Conservation (phyloP, 306 rosid species). For the Alnus rubra region DNA sequence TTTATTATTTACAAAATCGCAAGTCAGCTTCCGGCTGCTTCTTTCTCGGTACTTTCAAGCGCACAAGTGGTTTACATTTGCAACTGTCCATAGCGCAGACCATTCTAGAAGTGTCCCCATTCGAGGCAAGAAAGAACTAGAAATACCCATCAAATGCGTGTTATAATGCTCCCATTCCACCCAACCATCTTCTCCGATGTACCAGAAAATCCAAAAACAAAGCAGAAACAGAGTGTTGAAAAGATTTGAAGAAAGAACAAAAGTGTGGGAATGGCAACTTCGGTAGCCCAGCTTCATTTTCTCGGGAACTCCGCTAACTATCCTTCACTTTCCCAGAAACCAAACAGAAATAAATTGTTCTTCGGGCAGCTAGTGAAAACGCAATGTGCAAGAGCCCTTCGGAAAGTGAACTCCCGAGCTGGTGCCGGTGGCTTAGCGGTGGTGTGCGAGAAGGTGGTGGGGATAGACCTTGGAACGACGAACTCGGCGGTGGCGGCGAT, state of each 20-base stretch:
- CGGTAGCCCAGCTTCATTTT: background rate
- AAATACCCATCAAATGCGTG: background rate
- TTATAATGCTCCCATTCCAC: too few relatives aligned
- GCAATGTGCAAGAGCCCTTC: background rate
- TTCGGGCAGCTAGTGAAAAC: background rate
- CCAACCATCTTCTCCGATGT: too few relatives aligned
- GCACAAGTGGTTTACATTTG: too few relatives aligned
- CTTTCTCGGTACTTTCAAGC: too few relatives aligned
- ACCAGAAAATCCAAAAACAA: too few relatives aligned
- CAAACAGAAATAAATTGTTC: background rate
- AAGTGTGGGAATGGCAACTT: background rate
- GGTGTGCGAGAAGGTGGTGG: conserved; percentile 81
- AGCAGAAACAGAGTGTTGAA: too few relatives aligned
- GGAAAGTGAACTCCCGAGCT: conserved; percentile 6
- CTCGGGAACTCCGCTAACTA: background rate
- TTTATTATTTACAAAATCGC: too few relatives aligned
- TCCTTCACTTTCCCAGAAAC: background rate
- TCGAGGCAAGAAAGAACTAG: background rate
- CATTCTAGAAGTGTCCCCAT: background rate
- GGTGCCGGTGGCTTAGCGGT: conserved; percentile 40
- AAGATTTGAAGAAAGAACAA: too few relatives aligned
- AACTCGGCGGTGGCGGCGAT: conserved; percentile 85
- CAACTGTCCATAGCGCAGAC: too few relatives aligned
- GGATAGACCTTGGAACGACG: conserved; percentile 80
- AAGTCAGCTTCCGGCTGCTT: too few relatives aligned